Base-by-base conservation (phyloP, 139 green algal genomes). In the Chlorella sorokiniana region DNA sequence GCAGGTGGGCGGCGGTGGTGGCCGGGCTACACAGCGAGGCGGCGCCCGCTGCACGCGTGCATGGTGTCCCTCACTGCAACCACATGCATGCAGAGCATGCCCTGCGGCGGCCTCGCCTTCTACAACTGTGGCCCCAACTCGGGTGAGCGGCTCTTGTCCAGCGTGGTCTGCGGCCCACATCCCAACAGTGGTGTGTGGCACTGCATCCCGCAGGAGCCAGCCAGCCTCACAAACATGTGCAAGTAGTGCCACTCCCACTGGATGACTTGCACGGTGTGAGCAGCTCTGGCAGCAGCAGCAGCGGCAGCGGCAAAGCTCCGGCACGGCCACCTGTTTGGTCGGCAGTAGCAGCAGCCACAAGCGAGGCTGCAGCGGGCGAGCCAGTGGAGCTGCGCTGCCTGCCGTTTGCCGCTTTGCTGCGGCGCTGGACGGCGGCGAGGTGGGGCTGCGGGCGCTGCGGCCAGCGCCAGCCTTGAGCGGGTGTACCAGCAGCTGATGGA, bases 171-270 rank as follows among this genome's bases (percentile, higher is more conserved):
- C 1, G 6, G 8, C 16, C 25, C 27, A 68, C 61, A 38, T 3
- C n/a, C 61, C 25, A 33, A 4, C 27, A 23, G 6, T 6, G 3
- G 14, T n/a, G 2, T 37, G 61, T 5, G 33, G 61, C 10, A 35
- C 4, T 33, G 11, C 18, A 11, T 31, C 18, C 27, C 61, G 69
- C 69, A 76, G 69, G 94, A 1, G 90, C 90, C 44, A 95, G 89
- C 84, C 93, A 97, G 82, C 93, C 94, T 1, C 94, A 97, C 86
- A 96, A 96, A 73, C 94, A 98, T 69, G 11, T 97, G 65, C 94
- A 98, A 87, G 84, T 95, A 5, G 59, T 91, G 31, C 87, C 88
- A 33, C 65, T 92, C 67, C 88, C 86, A 4, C 65, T 89, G 52
- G 76, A 78, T 38, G 70, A 64, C 37, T 9, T 8, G 4, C 8